Percentiles rank a stretch among this genome's conserved stretches.
Conservation (phyloP, 768 basidiomycete species). For the Termitomyces sp. region DNA sequence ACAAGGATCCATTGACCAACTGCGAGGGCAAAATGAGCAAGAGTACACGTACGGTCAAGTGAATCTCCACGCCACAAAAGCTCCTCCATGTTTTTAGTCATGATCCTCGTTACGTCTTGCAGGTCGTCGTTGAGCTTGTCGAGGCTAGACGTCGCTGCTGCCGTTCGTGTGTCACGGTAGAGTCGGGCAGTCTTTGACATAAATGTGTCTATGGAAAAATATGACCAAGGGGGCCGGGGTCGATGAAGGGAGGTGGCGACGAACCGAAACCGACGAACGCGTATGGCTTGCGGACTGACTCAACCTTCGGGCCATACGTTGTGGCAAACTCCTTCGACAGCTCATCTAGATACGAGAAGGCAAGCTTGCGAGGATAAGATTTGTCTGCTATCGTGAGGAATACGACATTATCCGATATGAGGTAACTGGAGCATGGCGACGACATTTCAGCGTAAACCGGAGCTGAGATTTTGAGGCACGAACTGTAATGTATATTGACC, state of each 20-base stretch:
- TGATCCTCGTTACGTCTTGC: slow-evolving; percentile 97
- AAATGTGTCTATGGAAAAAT: slow-evolving; percentile 74
- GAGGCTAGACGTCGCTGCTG: slow-evolving; percentile 65
- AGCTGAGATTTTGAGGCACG: slow-evolving; percentile 28
- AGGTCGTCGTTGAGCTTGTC: slow-evolving; percentile 94
- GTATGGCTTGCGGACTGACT: slow-evolving; percentile 92
- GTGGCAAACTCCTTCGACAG: slow-evolving; percentile 93
- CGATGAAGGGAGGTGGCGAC: slow-evolving; percentile 24
- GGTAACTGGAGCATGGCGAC: slow-evolving; percentile 59
- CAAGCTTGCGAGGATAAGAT: slow-evolving; percentile 94
- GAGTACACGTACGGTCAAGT: slow-evolving; percentile 70
- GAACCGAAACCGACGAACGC: slow-evolving; percentile 97
- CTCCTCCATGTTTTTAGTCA: slow-evolving; percentile 99
- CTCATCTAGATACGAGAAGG: slow-evolving; percentile 97
- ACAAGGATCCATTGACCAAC: neutral
- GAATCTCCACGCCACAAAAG: slow-evolving; percentile 97
- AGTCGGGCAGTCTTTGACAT: slow-evolving; percentile 97
- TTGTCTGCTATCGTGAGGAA: slow-evolving; percentile 96
- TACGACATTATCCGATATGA: slow-evolving; percentile 90
- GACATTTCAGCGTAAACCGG: slow-evolving; percentile 7
- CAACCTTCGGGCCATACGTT: slow-evolving; percentile 92
- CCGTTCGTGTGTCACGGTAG: slow-evolving; percentile 91
- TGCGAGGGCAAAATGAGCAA: neutral
- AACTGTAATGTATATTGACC: slow-evolving; percentile 96
- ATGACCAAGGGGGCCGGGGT: neutral